Evolutionary conservation across 129 eudicot species (phyloP).

Genomic region (Artemisia argyi): DNA sequence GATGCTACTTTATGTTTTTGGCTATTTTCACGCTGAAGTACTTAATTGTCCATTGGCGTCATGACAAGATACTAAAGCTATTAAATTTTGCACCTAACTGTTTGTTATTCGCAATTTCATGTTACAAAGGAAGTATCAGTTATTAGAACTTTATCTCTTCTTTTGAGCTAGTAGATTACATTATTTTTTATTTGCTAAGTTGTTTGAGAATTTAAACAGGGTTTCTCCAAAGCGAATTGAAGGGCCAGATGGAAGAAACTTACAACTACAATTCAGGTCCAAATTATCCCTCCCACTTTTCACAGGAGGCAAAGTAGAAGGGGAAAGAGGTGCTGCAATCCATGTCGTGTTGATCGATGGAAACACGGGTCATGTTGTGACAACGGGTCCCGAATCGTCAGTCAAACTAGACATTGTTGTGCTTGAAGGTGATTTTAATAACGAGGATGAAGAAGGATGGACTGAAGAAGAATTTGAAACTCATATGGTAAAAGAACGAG

Average conservation of each 20-base stretch:
- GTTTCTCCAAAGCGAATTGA: constrained; percentile 83
- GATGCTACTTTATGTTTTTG: not conserved
- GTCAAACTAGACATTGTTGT: constrained; percentile 84
- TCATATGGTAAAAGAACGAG: constrained; percentile 96
- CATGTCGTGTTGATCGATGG: constrained; percentile 84
- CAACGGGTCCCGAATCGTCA: constrained; percentile 81
- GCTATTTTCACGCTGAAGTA: not conserved
- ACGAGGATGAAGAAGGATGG: constrained; percentile 93
- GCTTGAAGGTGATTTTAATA: constrained; percentile 97
- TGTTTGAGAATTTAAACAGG: constrained; percentile 41
- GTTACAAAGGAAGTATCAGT: not conserved
- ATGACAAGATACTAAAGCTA: not conserved
- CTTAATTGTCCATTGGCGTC: not conserved
- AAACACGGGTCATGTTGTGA: constrained; percentile 70
- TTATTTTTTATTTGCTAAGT: not conserved
- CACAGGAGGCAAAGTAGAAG: constrained; percentile 97
- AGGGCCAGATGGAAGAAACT: constrained; percentile 92
- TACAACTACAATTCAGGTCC: constrained; percentile 84
- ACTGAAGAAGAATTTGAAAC: constrained; percentile 87
- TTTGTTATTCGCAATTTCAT: not conserved
- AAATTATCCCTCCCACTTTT: constrained; percentile 90
- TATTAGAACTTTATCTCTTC: not conserved
- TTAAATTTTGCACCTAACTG: not conserved
- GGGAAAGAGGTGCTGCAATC: constrained; percentile 91
- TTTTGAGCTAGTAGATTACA: constrained; percentile 13